phyloP scores from a whole-genome alignment of 1,284 basidiomycete genomes.

The Ceratobasidium theobromae region DNA sequence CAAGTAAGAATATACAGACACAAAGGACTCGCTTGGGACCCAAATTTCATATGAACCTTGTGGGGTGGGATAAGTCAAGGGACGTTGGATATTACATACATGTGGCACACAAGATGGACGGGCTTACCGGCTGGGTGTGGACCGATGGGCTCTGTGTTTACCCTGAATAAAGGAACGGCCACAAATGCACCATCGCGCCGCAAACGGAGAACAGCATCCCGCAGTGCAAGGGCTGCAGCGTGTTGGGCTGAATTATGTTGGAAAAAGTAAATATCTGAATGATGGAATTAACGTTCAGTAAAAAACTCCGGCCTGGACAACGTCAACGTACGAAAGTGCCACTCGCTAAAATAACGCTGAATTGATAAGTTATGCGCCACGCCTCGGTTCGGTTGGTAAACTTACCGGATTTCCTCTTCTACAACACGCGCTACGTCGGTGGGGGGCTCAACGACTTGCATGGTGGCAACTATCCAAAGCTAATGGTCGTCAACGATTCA shows the following conservation, averaged over 20 bases:
- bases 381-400: neutral
- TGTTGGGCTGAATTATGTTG: conserved; percentile 64
- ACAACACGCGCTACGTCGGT: conserved; percentile 63
- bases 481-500: neutral
- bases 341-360: conserved; percentile 54
- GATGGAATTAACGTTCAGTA: conserved; percentile 8
- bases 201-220: conserved; percentile 67
- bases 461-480: neutral
- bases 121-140: conserved; percentile 71
- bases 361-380: conserved; percentile 11
- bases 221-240: conserved; percentile 62
- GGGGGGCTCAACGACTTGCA: conserved; percentile 41
- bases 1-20: conserved; percentile 70
- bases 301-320: neutral
- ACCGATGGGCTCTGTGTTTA: conserved; percentile 66
- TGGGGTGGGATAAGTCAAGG: neutral
- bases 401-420: conserved; percentile 65
- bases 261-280: conserved; percentile 71
- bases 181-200: conserved; percentile 72
- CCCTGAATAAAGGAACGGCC: conserved; percentile 68
- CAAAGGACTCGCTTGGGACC: conserved; percentile 70
- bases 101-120: neutral
- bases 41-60: conserved; percentile 78
- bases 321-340: conserved; percentile 70
- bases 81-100: neutral